Conservation (phyloP, 805 yeast genomes). For the Myxozyma mucilagina region DNA sequence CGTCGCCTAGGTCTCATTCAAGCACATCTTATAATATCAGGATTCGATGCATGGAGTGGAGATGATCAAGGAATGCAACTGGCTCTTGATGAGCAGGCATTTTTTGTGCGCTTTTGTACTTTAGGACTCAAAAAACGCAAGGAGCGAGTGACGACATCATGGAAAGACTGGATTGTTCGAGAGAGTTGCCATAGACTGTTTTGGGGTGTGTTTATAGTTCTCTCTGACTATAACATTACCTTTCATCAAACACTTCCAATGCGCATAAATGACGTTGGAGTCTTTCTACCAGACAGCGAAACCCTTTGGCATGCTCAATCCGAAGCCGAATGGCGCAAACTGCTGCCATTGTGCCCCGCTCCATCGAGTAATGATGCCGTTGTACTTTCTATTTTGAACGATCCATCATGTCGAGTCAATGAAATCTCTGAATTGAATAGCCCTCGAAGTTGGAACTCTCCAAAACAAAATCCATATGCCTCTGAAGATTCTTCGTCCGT, state of each 20-base stretch:
- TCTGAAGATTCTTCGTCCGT: background rate
- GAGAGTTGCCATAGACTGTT: conserved; percentile 16
- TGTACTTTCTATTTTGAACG: conserved; percentile 4
- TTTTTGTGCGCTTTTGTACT: conserved; percentile 12
- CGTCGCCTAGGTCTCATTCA: conserved; percentile 12
- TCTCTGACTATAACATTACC: conserved; percentile 17
- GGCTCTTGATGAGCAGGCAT: conserved; percentile 21
- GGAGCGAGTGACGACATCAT: conserved; percentile 6
- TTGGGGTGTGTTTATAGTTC: conserved; percentile 14
- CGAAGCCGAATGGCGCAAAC: conserved; percentile 21
- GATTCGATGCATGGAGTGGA: conserved; percentile 22
- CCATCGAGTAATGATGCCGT: conserved; percentile 7
- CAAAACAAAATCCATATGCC: background rate
- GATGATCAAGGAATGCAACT: conserved; percentile 14
- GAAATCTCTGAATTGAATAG: background rate
- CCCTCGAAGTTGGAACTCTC: background rate
- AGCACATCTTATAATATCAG: conserved; percentile 9
- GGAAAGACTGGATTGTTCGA: conserved; percentile 18
- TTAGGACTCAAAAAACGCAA: conserved; percentile 7
- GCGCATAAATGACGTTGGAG: conserved; percentile 25
- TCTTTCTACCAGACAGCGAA: conserved; percentile 34
- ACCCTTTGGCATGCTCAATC: conserved; percentile 32
- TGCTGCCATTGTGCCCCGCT: conserved; percentile 1
- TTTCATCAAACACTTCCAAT: conserved; percentile 14
- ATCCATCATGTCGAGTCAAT: conserved; percentile 8